A percentile compares a stretch with the other conserved stretches of the same genome.
These are phyloP conservation scores for Fusarium lateritium DNA, from an alignment of 2,329 filamentous ascomycete genomes.

Conservation along the genomic window DNA sequence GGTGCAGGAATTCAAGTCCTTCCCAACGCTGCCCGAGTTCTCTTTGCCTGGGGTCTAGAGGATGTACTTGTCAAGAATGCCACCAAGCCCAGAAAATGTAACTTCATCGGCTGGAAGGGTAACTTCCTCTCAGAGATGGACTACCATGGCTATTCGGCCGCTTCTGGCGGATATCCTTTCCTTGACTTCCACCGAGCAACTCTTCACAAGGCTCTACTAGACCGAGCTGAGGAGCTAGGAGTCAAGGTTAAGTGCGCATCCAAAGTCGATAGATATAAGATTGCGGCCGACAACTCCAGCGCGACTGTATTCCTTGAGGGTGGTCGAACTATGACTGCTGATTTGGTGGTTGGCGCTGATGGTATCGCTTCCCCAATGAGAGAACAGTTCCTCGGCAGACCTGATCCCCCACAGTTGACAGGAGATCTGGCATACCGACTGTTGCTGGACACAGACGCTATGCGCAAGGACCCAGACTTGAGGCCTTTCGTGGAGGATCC, in stretches of 20 bases:
- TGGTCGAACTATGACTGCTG: not conserved
- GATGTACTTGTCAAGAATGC: conserved; percentile 35
- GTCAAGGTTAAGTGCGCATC: conserved; percentile 3
- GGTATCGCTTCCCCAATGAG: conserved; percentile 8
- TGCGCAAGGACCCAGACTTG: conserved; percentile 63
- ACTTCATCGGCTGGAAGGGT: conserved; percentile 48
- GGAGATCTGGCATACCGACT: conserved; percentile 71
- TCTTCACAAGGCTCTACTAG: not conserved
- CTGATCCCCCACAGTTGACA: conserved; percentile 51
- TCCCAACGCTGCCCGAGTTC: conserved; percentile 45
- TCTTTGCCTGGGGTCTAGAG: conserved; percentile 46
- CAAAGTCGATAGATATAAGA: conserved; percentile 7
- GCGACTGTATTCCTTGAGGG: conserved; percentile 1
- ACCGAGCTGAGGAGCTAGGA: conserved; percentile 1
- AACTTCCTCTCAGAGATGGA: conserved; percentile 46
- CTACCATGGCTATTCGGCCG: conserved; percentile 41
- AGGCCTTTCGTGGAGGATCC: conserved; percentile 61
- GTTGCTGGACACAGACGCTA: conserved; percentile 61
- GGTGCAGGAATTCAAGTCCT: conserved; percentile 49
- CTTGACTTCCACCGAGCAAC: conserved; percentile 59
- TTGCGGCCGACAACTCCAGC: not conserved
- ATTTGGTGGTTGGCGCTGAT: conserved; percentile 11
- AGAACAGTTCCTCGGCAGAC: conserved; percentile 12
- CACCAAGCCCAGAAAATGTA: conserved; percentile 45
- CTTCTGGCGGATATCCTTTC: conserved; percentile 54